Conservation (phyloP, 768 basidiomycete species). For the Rhodotorula kratochvilovae region DNA sequence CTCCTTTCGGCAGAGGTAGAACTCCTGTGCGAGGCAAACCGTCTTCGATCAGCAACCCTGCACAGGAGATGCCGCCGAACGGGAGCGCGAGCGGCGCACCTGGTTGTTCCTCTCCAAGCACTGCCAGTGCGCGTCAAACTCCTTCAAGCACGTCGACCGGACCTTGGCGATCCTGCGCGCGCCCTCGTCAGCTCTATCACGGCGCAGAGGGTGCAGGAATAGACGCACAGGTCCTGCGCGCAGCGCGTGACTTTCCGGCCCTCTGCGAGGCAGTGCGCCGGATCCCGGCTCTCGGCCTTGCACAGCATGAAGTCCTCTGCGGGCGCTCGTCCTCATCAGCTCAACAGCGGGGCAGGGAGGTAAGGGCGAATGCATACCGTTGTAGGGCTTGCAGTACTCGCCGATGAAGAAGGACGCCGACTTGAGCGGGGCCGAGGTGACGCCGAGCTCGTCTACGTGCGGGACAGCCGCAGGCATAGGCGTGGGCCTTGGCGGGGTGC, state of each 20-base stretch:
- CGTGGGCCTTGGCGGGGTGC: conserved; percentile 40
- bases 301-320: conserved; percentile 95
- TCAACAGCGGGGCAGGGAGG: neutral
- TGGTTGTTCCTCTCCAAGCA: conserved; percentile 94
- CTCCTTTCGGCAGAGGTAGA: conserved; percentile 78
- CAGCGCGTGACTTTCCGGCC: conserved; percentile 93
- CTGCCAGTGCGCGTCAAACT: conserved; percentile 88
- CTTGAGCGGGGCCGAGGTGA: conserved; percentile 87
- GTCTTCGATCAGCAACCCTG: neutral
- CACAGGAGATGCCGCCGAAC: too few species aligned
- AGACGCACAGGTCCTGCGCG: conserved; percentile 73
- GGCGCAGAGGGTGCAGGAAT: neutral
- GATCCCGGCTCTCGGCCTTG: conserved; percentile 84
- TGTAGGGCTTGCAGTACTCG: conserved; percentile 89
- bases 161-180: conserved; percentile 76
- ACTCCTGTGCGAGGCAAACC: conserved; percentile 59
- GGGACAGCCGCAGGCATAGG: conserved; percentile 55
- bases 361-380: conserved; percentile 58
- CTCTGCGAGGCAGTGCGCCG: conserved; percentile 89
- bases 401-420: conserved; percentile 96
- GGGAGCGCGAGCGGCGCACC: too few species aligned
- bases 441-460: conserved; percentile 79
- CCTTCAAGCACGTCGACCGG: conserved; percentile 78
- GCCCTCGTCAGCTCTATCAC: neutral
- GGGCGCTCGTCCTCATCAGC: neutral